Evolutionary conservation across 169 alveolate genomes (phyloP), one percentile per base, ranked within the genome.

Genomic region (Prorocentrum cordatum): DNA sequence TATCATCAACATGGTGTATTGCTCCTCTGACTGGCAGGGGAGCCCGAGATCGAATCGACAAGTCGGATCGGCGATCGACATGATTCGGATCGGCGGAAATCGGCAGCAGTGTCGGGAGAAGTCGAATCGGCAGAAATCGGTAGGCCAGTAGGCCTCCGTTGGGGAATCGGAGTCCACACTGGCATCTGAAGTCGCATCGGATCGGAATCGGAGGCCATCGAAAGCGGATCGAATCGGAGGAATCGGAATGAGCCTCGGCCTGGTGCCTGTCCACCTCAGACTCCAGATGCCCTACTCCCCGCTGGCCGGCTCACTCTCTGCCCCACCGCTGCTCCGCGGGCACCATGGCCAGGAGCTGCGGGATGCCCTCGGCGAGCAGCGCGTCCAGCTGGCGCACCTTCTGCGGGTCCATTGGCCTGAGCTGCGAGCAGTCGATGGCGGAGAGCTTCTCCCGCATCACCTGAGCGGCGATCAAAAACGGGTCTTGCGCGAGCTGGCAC

Each of bases 271-370:
- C 45, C 45, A 7, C 24, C 72, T 12, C 45, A 27, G 35, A 39
- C 72, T 39, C 72, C 24, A 35, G 24, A 39, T 29, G n/a, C 72
- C 22, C 22, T 20, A 50, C 91, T 70, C 77, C 79, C 0, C 36
- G 71, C 77, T 68, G 89, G 64, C 14, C 24, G 59, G 82, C 42
- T 5, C 82, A 82, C 18, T 47, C 42, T 7, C 77, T 87, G 35
- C 73, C 31, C 27, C 77, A 50, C 9, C 75, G 87, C 75, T 73
- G 67, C 54, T 92, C 94, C 38, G 87, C 82, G 50, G 93, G 93
- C 18, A 92, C 73, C 75, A 91, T 82, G 29, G 83, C 92, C 92
- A 92, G 68, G 62, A 91, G 87, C 59, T 90, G 86, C 27, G 94
- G 94, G 31, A 92, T 92, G 61, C 91, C 92, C 18, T 68, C 31